These are phyloP conservation scores for Adansonia grandidieri DNA, from an alignment of 441 rosid species.

Conservation along the genomic window DNA sequence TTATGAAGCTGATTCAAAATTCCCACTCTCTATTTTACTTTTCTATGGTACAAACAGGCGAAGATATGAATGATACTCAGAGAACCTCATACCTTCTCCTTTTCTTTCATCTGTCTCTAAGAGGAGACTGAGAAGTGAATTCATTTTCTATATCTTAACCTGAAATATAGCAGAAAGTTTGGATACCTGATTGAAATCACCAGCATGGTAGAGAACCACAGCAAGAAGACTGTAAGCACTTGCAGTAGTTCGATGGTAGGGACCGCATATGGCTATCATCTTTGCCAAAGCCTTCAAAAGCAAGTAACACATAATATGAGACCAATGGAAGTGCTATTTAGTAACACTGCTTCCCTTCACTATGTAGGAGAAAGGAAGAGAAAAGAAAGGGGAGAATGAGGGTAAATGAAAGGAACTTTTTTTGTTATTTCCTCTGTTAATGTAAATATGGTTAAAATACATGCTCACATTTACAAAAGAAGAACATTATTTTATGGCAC, in stretches of 20 bases:
- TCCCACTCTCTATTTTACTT: background rate
- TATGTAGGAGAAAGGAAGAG: too few relatives aligned
- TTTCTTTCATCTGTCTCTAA: background rate
- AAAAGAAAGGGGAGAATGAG: too few relatives aligned
- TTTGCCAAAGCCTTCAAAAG: slow-evolving; percentile 66
- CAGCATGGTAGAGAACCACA: slow-evolving; percentile 91
- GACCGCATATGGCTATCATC: slow-evolving; percentile 88
- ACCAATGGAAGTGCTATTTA: slow-evolving; percentile 17
- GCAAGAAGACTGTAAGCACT: slow-evolving; percentile 94
- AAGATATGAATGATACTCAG: background rate
- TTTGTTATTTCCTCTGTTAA: too few relatives aligned
- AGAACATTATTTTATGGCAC: too few relatives aligned
- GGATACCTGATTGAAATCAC: slow-evolving; percentile 82
- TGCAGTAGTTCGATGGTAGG: slow-evolving; percentile 81
- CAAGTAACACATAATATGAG: slow-evolving; percentile 30
- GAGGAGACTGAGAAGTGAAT: background rate
- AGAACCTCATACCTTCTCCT: background rate
- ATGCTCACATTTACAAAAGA: too few relatives aligned
- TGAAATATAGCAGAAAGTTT: slow-evolving; percentile 1
- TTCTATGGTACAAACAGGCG: background rate
- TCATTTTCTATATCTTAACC: slow-evolving; percentile 4
- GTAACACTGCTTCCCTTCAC: background rate
- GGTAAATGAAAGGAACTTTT: too few relatives aligned
- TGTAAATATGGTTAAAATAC: too few relatives aligned
- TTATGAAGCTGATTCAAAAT: too few relatives aligned